phyloP scores from a whole-genome alignment of 1,284 basidiomycete genomes.

The Malassezia nana region DNA sequence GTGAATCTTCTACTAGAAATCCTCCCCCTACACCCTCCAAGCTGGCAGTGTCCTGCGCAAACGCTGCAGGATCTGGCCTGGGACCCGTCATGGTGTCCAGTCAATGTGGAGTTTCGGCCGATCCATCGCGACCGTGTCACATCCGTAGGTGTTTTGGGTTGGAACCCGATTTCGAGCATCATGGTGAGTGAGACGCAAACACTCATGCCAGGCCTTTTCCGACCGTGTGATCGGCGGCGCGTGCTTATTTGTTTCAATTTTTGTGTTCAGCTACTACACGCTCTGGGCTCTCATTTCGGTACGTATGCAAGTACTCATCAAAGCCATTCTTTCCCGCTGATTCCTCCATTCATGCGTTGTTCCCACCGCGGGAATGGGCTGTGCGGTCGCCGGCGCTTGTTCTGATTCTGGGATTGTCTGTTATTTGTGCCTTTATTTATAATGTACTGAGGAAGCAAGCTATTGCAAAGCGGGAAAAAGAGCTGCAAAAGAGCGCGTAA shows the following conservation, averaged over 20 bases:
- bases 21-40: background rate
- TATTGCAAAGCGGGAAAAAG: constrained; percentile 49
- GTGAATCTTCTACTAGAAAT: constrained; percentile 7
- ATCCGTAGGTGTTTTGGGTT: background rate
- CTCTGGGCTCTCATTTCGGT: constrained; percentile 79
- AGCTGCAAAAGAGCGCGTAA: constrained; percentile 30
- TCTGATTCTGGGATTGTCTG: constrained; percentile 65
- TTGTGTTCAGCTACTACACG: constrained; percentile 80
- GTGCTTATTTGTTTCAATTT: constrained; percentile 66
- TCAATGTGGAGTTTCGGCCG: constrained; percentile 11
- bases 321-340: constrained; percentile 74
- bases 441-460: constrained; percentile 66
- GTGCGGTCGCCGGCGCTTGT: constrained; percentile 71
- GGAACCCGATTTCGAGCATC: background rate
- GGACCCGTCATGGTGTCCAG: background rate
- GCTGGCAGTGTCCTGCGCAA: background rate
- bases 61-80: background rate
- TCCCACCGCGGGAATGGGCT: constrained; percentile 83
- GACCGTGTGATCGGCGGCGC: constrained; percentile 69
- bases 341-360: constrained; percentile 64
- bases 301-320: constrained; percentile 12
- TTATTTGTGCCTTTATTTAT: constrained; percentile 68
- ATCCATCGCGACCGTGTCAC: background rate
- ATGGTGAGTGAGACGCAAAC: constrained; percentile 7
- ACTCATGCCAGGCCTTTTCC: constrained; percentile 58